These are phyloP conservation scores for Floccularia luteovirens DNA, from an alignment of 768 basidiomycete genomes.

Conservation along the genomic window DNA sequence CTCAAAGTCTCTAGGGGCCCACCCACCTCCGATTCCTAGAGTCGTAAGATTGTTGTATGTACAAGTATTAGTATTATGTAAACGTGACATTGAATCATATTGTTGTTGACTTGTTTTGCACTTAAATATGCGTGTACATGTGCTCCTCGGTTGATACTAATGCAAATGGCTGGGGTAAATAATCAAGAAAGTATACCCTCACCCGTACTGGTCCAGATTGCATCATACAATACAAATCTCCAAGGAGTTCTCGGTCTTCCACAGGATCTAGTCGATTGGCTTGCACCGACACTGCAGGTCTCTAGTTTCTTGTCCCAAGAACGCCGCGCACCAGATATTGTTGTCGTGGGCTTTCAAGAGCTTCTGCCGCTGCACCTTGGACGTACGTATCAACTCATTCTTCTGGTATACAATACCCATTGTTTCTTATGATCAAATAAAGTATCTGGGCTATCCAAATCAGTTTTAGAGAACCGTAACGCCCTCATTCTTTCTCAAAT, in stretches of 20 bases:
- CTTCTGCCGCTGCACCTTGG: conserved; percentile 84
- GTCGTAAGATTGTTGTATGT: too few species aligned
- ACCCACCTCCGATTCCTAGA: conserved; percentile 7
- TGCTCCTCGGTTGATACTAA: too few species aligned
- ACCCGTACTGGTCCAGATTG: conserved; percentile 65
- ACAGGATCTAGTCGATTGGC: conserved; percentile 89
- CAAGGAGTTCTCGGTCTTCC: conserved; percentile 69
- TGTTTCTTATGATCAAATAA: conserved; percentile 5
- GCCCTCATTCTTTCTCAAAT: conserved; percentile 70
- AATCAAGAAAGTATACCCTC: too few species aligned
- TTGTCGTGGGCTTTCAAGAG: conserved; percentile 93
- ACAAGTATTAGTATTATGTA: too few species aligned
- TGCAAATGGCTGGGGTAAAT: too few species aligned
- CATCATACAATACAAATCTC: conserved; percentile 88
- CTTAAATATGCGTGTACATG: too few species aligned
- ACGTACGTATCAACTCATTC: conserved; percentile 41
- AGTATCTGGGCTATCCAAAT: conserved; percentile 75
- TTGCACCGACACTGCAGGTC: conserved; percentile 74
- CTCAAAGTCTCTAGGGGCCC: conserved; percentile 40
- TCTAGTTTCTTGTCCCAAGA: conserved; percentile 62
- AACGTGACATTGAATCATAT: too few species aligned
- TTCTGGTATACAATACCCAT: background rate
- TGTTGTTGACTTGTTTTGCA: too few species aligned
- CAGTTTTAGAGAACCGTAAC: conserved; percentile 62
- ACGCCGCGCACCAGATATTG: conserved; percentile 69